These are phyloP conservation scores for Pseudogymnoascus sp. DNA, from an alignment of 2,329 filamentous ascomycete species.

Conservation along the genomic window DNA sequence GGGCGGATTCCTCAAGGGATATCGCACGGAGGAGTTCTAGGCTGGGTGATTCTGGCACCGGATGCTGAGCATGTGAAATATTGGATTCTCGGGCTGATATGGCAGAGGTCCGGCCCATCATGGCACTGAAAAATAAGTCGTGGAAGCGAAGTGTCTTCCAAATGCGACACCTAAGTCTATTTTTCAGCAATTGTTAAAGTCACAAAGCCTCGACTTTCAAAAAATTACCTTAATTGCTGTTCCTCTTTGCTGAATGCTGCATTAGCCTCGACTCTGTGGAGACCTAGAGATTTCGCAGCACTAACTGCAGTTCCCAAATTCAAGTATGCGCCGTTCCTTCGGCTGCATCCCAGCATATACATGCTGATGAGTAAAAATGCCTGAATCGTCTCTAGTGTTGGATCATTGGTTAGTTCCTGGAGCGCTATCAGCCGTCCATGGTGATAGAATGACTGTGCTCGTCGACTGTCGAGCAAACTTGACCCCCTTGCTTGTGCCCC, in stretches of 20 bases:
- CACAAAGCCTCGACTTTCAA: neutral
- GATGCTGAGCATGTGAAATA: neutral
- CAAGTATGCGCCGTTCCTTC: slow-evolving; percentile 32
- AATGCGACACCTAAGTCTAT: slow-evolving; percentile 9
- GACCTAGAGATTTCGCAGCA: slow-evolving; percentile 30
- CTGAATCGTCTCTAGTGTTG: slow-evolving; percentile 28
- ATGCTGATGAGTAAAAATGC: slow-evolving; percentile 30
- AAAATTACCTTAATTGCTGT: slow-evolving; percentile 7
- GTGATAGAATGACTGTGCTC: slow-evolving; percentile 29
- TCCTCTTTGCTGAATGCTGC: neutral
- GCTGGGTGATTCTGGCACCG: neutral
- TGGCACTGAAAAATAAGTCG: slow-evolving; percentile 13
- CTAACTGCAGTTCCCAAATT: slow-evolving; percentile 31
- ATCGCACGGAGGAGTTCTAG: neutral
- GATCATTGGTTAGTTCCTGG: slow-evolving; percentile 30
- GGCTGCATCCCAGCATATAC: slow-evolving; percentile 30
- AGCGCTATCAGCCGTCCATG: slow-evolving; percentile 30
- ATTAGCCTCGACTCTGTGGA: slow-evolving; percentile 20
- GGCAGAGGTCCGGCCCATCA: slow-evolving; percentile 11
- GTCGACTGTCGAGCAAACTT: slow-evolving; percentile 24
- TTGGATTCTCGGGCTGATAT: slow-evolving; percentile 1
- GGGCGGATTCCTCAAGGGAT: neutral
- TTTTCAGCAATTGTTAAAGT: neutral
- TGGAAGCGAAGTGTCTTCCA: slow-evolving; percentile 14
- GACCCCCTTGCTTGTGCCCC: slow-evolving; percentile 27